These are phyloP conservation scores for Fallopia convolvulus DNA, from an alignment of 148 eudicot genomes.

Conservation along the genomic window DNA sequence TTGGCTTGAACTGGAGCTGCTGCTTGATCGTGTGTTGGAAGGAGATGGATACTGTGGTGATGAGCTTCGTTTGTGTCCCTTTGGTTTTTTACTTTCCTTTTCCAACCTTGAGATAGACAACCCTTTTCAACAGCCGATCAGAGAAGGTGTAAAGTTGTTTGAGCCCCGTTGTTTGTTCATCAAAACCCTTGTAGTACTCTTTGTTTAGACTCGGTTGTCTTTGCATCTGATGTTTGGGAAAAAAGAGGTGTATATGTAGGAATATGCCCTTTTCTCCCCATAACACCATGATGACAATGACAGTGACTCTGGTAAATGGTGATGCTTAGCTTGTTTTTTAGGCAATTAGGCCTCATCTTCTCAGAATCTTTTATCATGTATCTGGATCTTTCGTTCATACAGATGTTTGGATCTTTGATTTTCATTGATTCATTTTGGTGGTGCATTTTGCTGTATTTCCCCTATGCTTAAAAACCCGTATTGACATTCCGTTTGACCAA, in stretches of 20 bases:
- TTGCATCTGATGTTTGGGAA: slow-evolving; percentile 3
- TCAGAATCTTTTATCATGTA: neutral
- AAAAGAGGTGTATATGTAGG: slow-evolving; percentile 8
- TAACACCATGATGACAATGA: neutral
- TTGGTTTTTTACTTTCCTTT: neutral
- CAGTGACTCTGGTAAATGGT: slow-evolving; percentile 9
- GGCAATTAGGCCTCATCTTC: slow-evolving; percentile 6
- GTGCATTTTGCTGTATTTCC: neutral
- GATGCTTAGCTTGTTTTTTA: slow-evolving; percentile 7
- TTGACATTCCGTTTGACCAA: neutral
- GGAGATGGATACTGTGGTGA: neutral
- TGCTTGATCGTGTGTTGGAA: slow-evolving; percentile 3
- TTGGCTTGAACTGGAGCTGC: slow-evolving; percentile 4
- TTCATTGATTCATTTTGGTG: neutral
- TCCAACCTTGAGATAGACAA: neutral
- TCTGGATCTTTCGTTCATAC: neutral
- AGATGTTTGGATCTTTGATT: neutral
- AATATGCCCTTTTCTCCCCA: slow-evolving; percentile 9
- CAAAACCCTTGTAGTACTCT: neutral
- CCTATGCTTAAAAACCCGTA: neutral
- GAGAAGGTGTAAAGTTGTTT: slow-evolving; percentile 4
- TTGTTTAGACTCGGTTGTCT: neutral
- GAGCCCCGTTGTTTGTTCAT: neutral
- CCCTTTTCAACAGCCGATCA: slow-evolving; percentile 5
- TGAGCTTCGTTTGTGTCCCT: slow-evolving; percentile 1